Conservation (phyloP, 768 basidiomycete genomes). For the Kwoniella botswanensis region DNA sequence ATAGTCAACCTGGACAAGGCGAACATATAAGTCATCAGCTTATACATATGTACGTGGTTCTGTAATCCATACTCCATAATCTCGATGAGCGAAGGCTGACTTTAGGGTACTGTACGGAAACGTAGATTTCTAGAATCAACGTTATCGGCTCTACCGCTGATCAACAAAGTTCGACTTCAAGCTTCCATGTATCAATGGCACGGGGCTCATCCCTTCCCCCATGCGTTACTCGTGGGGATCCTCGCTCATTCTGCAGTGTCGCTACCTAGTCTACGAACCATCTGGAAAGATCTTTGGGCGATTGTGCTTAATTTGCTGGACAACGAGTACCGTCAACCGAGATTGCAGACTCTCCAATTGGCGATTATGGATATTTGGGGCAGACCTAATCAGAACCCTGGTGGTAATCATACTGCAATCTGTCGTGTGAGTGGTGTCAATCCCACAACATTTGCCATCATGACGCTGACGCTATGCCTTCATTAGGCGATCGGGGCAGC, state of each 20-base stretch:
- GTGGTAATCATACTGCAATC: background rate
- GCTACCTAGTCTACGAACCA: background rate
- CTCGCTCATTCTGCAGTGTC: constrained; percentile 1
- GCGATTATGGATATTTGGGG: background rate
- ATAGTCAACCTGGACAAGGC: background rate
- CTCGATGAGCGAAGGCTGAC: no score
- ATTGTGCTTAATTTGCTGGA: background rate
- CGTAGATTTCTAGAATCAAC: background rate
- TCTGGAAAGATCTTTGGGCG: constrained; percentile 1
- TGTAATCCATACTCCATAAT: background rate
- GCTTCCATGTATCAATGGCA: background rate
- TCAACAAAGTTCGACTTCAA: background rate
- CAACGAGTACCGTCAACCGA: background rate
- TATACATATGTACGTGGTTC: background rate
- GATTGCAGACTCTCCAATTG: constrained; percentile 1
- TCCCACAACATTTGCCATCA: no score
- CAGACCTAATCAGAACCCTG: background rate
- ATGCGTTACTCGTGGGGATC: background rate
- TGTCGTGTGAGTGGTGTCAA: background rate
- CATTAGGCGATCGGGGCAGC: background rate
- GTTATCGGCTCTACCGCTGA: background rate
- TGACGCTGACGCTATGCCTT: no score
- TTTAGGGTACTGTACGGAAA: background rate
- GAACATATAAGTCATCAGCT: background rate
- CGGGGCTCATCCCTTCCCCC: background rate